Percentiles rank a stretch among this genome's conserved stretches.
Evolutionary conservation across 1,284 basidiomycete genomes (phyloP).

Genomic region (Apiotrichum siamense): DNA sequence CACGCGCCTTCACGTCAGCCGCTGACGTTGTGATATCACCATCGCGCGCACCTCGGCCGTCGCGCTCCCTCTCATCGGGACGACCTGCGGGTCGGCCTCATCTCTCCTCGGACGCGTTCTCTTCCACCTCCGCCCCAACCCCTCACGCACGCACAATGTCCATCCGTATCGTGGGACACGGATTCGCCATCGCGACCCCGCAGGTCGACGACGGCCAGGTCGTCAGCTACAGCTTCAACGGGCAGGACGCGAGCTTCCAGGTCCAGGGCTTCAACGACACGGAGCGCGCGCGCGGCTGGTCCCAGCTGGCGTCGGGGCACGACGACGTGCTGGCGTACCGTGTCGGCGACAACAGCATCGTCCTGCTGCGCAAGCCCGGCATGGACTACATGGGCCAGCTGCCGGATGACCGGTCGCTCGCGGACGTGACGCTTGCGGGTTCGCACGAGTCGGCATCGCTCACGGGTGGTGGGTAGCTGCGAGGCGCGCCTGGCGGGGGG

Average conservation of each 20-base stretch:
- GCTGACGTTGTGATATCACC: too few relatives aligned
- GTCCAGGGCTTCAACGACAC: slow-evolving; percentile 2
- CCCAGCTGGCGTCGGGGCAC: slow-evolving; percentile 3
- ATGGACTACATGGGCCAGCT: slow-evolving; percentile 8
- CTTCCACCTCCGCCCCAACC: too few relatives aligned
- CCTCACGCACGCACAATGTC: too few relatives aligned
- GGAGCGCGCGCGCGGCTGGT: slow-evolving; percentile 13
- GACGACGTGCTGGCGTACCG: neutral
- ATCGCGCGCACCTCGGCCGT: too few relatives aligned
- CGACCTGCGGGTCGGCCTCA: too few relatives aligned
- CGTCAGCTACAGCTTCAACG: slow-evolving; percentile 9
- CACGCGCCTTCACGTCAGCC: too few relatives aligned
- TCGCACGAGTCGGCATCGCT: slow-evolving; percentile 13
- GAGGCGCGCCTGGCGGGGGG: too few relatives aligned
- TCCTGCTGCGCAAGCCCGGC: slow-evolving; percentile 7
- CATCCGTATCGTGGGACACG: slow-evolving; percentile 10
- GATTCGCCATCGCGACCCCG: slow-evolving; percentile 10
- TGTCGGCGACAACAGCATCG: slow-evolving; percentile 12
- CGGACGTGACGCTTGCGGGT: slow-evolving; percentile 14
- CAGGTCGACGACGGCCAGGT: slow-evolving; percentile 11
- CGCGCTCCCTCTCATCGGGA: too few relatives aligned
- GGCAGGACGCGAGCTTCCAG: slow-evolving; percentile 1
- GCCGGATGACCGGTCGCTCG: slow-evolving; percentile 15
- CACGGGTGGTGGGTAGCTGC: slow-evolving; percentile 7
- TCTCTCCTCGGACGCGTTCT: too few relatives aligned